phyloP scores from a whole-genome alignment of 768 basidiomycete species.

The Nidularia sp. region DNA sequence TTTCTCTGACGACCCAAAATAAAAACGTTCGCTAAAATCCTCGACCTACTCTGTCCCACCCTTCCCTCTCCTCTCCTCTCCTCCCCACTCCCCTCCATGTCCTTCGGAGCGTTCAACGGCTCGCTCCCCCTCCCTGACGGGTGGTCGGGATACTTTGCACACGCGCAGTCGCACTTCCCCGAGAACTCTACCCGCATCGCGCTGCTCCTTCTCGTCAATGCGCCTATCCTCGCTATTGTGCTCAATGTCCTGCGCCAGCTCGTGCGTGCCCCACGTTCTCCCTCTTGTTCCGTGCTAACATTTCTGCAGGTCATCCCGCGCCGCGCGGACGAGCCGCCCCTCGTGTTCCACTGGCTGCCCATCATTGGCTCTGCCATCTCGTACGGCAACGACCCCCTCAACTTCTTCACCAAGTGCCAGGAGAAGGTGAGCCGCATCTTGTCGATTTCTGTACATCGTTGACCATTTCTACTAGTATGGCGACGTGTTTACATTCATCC shows the following conservation, averaged over 20 bases:
- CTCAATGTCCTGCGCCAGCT: slow-evolving; percentile 79
- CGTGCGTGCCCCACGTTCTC: slow-evolving; percentile 36
- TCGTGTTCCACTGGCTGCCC: slow-evolving; percentile 94
- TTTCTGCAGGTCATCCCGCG: slow-evolving; percentile 56
- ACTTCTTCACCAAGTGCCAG: slow-evolving; percentile 76
- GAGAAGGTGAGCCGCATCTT: slow-evolving; percentile 56
- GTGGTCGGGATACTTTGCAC: too few relatives aligned
- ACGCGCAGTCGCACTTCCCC: too few relatives aligned
- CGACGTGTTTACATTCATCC: slow-evolving; percentile 92
- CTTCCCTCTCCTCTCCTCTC: too few relatives aligned
- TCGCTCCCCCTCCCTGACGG: too few relatives aligned
- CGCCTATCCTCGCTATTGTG: slow-evolving; percentile 62
- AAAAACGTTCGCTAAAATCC: too few relatives aligned
- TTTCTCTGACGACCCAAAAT: too few relatives aligned
- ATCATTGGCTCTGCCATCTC: slow-evolving; percentile 82
- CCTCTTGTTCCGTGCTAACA: not conserved
- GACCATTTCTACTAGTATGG: slow-evolving; percentile 61
- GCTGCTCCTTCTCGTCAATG: slow-evolving; percentile 45
- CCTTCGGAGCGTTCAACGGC: too few relatives aligned
- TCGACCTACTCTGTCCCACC: too few relatives aligned
- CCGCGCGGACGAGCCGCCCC: slow-evolving; percentile 75
- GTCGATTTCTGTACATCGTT: not conserved
- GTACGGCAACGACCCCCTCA: slow-evolving; percentile 91
- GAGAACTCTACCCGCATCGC: too few relatives aligned
- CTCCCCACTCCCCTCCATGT: too few relatives aligned